These are phyloP conservation scores for Lagenaria siceraria DNA, from an alignment of 306 rosid genomes.

Conservation along the genomic window DNA sequence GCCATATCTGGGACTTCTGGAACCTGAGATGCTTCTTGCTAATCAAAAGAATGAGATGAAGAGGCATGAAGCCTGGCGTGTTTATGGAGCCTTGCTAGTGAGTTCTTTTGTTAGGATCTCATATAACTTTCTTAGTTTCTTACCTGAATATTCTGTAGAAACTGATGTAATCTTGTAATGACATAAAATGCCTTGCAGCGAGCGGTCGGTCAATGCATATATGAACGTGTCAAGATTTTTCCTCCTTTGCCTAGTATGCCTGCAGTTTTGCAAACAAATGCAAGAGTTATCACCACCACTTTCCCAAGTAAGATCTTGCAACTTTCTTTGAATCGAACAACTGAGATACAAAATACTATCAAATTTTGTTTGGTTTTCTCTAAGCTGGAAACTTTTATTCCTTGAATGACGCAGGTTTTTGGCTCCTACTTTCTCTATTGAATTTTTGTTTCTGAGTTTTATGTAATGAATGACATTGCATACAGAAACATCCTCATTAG, in stretches of 20 bases:
- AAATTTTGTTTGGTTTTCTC: background rate
- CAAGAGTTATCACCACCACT: slow-evolving; percentile 27
- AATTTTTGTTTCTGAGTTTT: background rate
- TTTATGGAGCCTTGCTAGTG: slow-evolving; percentile 86
- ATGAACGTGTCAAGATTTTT: slow-evolving; percentile 36
- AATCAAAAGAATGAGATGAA: slow-evolving; percentile 60
- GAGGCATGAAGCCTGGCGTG: slow-evolving; percentile 81
- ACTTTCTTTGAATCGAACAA: background rate
- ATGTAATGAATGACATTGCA: background rate
- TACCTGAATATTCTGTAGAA: background rate
- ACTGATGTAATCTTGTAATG: background rate
- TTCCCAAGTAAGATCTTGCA: slow-evolving; percentile 28
- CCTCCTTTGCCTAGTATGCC: slow-evolving; percentile 34
- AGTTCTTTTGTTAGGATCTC: slow-evolving; percentile 18
- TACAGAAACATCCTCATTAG: background rate
- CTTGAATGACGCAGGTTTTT: background rate
- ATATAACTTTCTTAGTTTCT: background rate
- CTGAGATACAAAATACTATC: background rate
- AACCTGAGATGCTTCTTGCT: slow-evolving; percentile 30
- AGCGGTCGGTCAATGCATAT: slow-evolving; percentile 68
- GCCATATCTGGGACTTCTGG: slow-evolving; percentile 73
- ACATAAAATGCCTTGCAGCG: slow-evolving; percentile 34
- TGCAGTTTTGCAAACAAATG: slow-evolving; percentile 29
- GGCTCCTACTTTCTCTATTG: background rate
- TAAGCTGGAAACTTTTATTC: background rate